Percentiles rank a stretch among this genome's conserved stretches.
phyloP scores from a whole-genome alignment of 2,329 filamentous ascomycete genomes.

The Didymella glomerata region DNA sequence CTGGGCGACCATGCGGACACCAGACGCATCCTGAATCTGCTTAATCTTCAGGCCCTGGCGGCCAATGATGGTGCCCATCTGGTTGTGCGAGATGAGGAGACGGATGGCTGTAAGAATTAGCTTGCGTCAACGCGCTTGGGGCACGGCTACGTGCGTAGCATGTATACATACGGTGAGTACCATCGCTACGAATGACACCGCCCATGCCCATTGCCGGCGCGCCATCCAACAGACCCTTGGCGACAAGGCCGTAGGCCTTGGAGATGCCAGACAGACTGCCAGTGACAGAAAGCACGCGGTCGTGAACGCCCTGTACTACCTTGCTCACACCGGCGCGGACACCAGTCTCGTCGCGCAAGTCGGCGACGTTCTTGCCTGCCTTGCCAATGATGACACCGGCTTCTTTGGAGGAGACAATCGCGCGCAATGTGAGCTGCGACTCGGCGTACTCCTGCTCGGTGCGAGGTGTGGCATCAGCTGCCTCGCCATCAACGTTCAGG shows the following conservation, averaged over 20 bases:
- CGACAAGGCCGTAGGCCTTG: slow-evolving; percentile 91
- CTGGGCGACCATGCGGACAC: slow-evolving; percentile 98
- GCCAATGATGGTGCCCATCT: slow-evolving; percentile 99
- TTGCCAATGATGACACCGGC: slow-evolving; percentile 99
- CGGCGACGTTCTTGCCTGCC: slow-evolving; percentile 96
- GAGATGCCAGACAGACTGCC: slow-evolving; percentile 88
- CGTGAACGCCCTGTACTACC: slow-evolving; percentile 95
- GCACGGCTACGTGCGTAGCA: background rate
- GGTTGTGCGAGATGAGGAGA: slow-evolving; percentile 97
- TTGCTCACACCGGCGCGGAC: slow-evolving; percentile 99
- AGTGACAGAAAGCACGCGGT: slow-evolving; percentile 95
- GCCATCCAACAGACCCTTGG: slow-evolving; percentile 88
- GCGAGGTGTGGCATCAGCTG: slow-evolving; percentile 82
- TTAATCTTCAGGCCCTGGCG: slow-evolving; percentile 98
- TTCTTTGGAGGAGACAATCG: slow-evolving; percentile 98
- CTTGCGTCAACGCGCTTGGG: slow-evolving; percentile 1
- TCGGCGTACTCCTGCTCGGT: slow-evolving; percentile 97
- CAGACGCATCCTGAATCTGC: slow-evolving; percentile 96
- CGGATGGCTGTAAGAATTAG: slow-evolving; percentile 76
- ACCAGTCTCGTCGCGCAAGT: slow-evolving; percentile 95
- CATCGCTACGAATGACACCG: slow-evolving; percentile 80
- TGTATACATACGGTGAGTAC: slow-evolving; percentile 84
- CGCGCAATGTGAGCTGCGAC: slow-evolving; percentile 90
- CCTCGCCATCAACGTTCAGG: slow-evolving; percentile 56
- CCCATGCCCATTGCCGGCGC: slow-evolving; percentile 97